Conservation (phyloP, 2,329 filamentous ascomycete species). For the Akanthomyces dipterigenus region DNA sequence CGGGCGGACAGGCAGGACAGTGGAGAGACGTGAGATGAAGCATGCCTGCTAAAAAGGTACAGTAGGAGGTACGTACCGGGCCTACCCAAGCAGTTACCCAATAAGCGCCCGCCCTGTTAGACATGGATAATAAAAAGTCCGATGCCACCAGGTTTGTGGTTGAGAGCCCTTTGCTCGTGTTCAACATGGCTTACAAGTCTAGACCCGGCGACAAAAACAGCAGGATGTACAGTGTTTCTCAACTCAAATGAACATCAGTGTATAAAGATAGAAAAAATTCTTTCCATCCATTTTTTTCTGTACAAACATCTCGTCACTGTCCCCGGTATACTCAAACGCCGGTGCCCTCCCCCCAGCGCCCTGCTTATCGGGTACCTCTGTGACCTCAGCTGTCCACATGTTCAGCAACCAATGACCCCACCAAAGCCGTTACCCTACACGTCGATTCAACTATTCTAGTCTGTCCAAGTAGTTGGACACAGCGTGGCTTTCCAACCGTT, state of each 20-base stretch:
- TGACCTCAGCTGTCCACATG: not conserved
- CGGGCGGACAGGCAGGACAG: not conserved
- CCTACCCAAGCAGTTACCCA: not conserved
- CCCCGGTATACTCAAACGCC: too few species aligned
- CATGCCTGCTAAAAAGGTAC: slow-evolving; percentile 16
- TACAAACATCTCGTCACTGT: too few species aligned
- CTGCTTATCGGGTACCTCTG: not conserved
- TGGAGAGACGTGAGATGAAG: slow-evolving; percentile 19
- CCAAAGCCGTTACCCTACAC: not conserved
- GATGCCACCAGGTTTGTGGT: not conserved
- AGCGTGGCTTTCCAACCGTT: not conserved
- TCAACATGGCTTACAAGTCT: not conserved
- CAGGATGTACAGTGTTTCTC: too few species aligned
- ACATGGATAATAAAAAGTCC: slow-evolving; percentile 2
- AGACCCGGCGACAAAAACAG: too few species aligned
- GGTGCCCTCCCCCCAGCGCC: not conserved
- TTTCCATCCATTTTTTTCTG: too few species aligned
- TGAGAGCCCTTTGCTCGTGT: not conserved
- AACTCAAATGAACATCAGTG: too few species aligned
- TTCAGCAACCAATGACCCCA: not conserved
- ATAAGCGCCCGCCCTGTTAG: not conserved
- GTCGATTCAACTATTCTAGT: not conserved
- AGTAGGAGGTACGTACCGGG: too few species aligned
- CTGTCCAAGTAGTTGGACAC: not conserved
- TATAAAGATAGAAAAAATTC: too few species aligned